These are phyloP conservation scores for Tuber calosporum DNA, from an alignment of 495 filamentous ascomycete genomes.

Conservation along the genomic window DNA sequence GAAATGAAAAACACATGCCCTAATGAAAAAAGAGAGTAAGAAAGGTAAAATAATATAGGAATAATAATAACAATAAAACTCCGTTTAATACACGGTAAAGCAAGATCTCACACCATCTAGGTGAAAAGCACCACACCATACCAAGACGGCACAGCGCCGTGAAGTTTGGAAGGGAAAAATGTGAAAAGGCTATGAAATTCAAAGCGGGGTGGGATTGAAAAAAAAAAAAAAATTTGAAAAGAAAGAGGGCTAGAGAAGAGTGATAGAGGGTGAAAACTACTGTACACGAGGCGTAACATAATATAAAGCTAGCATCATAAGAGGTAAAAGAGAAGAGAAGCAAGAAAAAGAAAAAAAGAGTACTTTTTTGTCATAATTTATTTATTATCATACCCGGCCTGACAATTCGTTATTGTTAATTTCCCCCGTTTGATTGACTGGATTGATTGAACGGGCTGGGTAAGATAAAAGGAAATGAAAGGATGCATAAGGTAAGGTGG, in stretches of 20 bases:
- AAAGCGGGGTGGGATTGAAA: slow-evolving; percentile 17
- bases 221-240: slow-evolving; percentile 12
- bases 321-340: slow-evolving; percentile 18
- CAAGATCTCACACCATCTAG: slow-evolving; percentile 11
- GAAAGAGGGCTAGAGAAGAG: slow-evolving; percentile 11
- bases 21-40: background rate
- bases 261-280: slow-evolving; percentile 1
- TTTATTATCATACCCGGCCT: slow-evolving; percentile 34
- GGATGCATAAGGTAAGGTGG: background rate
- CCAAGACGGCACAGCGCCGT: background rate
- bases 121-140: background rate
- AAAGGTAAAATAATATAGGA: background rate
- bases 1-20: background rate
- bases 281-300: background rate
- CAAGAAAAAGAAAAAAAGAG: slow-evolving; percentile 14
- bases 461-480: background rate
- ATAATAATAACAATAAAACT: slow-evolving; percentile 11
- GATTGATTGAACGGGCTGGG: background rate
- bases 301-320: slow-evolving; percentile 6
- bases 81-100: slow-evolving; percentile 15
- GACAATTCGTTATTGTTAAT: slow-evolving; percentile 19
- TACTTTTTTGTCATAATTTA: slow-evolving; percentile 25
- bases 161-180: slow-evolving; percentile 15
- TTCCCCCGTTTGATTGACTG: slow-evolving; percentile 20
- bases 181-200: slow-evolving; percentile 21